Evolutionary conservation across 1,139 yeast species (phyloP), one percentile per base, ranked within the genome.

Genomic region (Debaryomyces nepalensis): DNA sequence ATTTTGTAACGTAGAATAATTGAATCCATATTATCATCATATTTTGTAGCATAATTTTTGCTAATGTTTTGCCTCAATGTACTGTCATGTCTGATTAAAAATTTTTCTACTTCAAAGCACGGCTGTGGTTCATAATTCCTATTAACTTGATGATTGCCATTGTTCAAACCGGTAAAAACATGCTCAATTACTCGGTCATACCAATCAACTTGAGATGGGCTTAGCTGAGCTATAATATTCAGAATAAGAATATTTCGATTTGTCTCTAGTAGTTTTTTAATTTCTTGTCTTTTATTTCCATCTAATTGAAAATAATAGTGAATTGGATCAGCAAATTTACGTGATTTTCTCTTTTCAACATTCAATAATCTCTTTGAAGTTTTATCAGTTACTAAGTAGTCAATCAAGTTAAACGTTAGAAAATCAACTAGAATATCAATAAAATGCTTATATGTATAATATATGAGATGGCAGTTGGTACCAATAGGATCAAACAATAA

Each of bases 101-200:
- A 23, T 18, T 41, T 46, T 36, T 70, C 75, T 26, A 66, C 53
- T 7, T 53, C 51, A 42, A 58, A 70, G 41, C 70, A 67, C 1
- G 71, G 58, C 8, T 40, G 39, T 0, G 72, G 68, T 4, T 47
- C 45, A 16, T 31, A 18, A 16, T 5, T 4, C 37, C 31, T n/a
- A 32, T 30, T 26, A 29, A 31, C 4, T 11, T 12, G n/a, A 6
- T 15, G 47, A 4, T 51, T 41, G 18, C 18, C 32, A 3, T 44
- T 24, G 2, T 54, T 55, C 14, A 68, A 46, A 2, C 73, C 74
- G 37, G 59, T 58, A 40, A 71, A 62, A 0, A 57, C 49, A 36
- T 44, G 56, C 30, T 66, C 71, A 3, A 60, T 59, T 7, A 63
- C 51, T n/a, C 70, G 47, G 41, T 70, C 75, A 44, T 57, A 63